Base-by-base conservation (phyloP, 75 land plant genomes). In the Sequoia sempervirens region DNA sequence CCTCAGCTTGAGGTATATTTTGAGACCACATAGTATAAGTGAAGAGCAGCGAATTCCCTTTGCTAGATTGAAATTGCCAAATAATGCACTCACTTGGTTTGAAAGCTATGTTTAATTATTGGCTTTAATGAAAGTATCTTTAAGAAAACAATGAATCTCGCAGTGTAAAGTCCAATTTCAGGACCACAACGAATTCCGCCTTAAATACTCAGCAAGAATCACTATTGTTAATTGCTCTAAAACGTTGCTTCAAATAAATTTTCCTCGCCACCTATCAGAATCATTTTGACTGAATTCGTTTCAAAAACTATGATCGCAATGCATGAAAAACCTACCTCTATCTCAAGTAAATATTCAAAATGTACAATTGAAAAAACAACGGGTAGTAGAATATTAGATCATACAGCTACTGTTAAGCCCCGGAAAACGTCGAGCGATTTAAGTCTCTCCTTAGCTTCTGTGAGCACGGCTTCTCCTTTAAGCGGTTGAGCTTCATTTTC, bases 351-450 rank as follows among this genome's bases (percentile, higher is more conserved):
- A 26, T 26, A 61, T 61, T 61, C 66, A 61, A 61, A 61, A 61
- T 61, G n/a, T 20, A 23, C 66, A 61, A 26, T 61, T 20, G n/a
- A 61, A 61, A 61, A 1, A 61, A 61, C 26, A 61, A 6, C 5
- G 66, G 6, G 20, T 61, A 3, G 28, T 7, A 61, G 66, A 61
- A 61, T 23, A 26, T 83, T 43, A 74, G 36, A 46, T 14, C 86
- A 30, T 92, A 94, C 96, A 84, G 86, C 95, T 12, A 94, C 93
- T 68, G 92, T 90, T 90, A 93, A 81, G 1, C 96, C 96, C 3
- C 96, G 93, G 84, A 94, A 94, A 46, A 94, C 90, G 80, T 94
- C 96, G 50, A 94, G 92, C 2, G 96, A 94, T 20, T 83, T 90
- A 82, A 94, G 88, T 74, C 95, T 82, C 79, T 58, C 74, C 28